phyloP scores from a whole-genome alignment of 176 grass and related monocot genomes.

The Stipa capillata region DNA sequence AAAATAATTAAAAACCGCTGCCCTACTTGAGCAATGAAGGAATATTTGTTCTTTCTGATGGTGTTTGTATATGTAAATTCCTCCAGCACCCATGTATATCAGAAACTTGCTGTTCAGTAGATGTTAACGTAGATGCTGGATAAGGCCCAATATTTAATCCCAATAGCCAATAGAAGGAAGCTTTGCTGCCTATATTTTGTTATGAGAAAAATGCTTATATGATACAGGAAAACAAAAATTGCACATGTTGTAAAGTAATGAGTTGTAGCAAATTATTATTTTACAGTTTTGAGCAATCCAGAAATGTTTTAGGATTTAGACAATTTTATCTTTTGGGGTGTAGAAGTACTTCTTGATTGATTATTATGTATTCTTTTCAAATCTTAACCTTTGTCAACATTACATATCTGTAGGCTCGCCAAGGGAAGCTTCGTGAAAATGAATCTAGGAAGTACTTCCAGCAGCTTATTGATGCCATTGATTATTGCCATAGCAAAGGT shows the following conservation, averaged over 20 bases:
- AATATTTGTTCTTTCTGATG: too few relatives aligned
- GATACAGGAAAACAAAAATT: not conserved
- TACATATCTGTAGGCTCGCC: slow-evolving; percentile 43
- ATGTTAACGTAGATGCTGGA: not conserved
- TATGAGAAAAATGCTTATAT: not conserved
- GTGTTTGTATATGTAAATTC: too few relatives aligned
- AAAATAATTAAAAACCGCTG: not conserved
- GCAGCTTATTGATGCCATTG: too few relatives aligned
- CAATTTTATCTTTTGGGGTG: not conserved
- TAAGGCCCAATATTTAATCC: not conserved
- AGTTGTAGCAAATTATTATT: not conserved
- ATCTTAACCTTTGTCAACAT: not conserved
- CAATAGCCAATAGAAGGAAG: not conserved
- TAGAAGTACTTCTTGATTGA: not conserved
- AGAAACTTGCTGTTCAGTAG: not conserved
- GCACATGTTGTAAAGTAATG: not conserved
- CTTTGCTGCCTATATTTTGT: not conserved
- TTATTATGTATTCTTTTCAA: not conserved
- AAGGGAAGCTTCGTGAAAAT: too few relatives aligned
- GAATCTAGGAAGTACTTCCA: too few relatives aligned
- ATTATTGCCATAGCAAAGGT: slow-evolving; percentile 81
- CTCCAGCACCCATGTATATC: too few relatives aligned
- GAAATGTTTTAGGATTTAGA: not conserved
- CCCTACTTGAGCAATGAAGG: too few relatives aligned
- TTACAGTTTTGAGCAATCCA: not conserved